Evolutionary conservation across 2,329 filamentous ascomycete species (phyloP).

Genomic region (Madurella fahalii): DNA sequence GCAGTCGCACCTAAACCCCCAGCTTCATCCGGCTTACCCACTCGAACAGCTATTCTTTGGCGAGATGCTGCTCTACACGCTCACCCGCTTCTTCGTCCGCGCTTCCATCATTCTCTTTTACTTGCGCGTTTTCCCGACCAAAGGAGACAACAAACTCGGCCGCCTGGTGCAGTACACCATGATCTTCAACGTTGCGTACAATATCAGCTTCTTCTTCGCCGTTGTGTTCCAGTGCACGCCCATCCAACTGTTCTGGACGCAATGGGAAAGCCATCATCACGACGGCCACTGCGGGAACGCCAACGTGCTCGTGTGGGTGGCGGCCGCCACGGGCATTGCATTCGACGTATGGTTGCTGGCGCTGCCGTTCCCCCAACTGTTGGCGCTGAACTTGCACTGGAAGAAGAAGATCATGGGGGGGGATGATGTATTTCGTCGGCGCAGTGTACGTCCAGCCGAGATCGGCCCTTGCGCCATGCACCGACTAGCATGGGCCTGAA

Average conservation of each 20-base stretch:
- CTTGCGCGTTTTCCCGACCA: constrained; percentile 48
- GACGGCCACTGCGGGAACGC: constrained; percentile 46
- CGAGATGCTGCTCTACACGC: constrained; percentile 42
- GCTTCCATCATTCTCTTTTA: constrained; percentile 53
- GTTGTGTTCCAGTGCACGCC: constrained; percentile 50
- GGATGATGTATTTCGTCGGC: constrained; percentile 46
- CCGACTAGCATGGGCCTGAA: background rate
- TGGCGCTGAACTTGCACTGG: constrained; percentile 38
- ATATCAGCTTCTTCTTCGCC: constrained; percentile 39
- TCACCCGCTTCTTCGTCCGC: constrained; percentile 44
- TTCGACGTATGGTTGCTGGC: constrained; percentile 50
- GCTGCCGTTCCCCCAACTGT: constrained; percentile 45
- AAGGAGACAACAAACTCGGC: constrained; percentile 30
- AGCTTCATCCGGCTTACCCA: background rate
- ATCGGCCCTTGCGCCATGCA: background rate
- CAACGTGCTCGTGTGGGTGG: constrained; percentile 47
- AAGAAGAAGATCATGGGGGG: constrained; percentile 45
- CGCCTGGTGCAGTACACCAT: constrained; percentile 42
- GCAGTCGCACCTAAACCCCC: background rate
- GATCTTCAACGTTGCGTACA: constrained; percentile 37
- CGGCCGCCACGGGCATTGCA: constrained; percentile 49
- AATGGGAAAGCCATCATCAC: constrained; percentile 46
- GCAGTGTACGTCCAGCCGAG: constrained; percentile 28
- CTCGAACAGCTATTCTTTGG: constrained; percentile 40
- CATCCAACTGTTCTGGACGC: constrained; percentile 48